Evolutionary conservation across 495 filamentous ascomycete species (phyloP).

Genomic region (Neurospora sp.): DNA sequence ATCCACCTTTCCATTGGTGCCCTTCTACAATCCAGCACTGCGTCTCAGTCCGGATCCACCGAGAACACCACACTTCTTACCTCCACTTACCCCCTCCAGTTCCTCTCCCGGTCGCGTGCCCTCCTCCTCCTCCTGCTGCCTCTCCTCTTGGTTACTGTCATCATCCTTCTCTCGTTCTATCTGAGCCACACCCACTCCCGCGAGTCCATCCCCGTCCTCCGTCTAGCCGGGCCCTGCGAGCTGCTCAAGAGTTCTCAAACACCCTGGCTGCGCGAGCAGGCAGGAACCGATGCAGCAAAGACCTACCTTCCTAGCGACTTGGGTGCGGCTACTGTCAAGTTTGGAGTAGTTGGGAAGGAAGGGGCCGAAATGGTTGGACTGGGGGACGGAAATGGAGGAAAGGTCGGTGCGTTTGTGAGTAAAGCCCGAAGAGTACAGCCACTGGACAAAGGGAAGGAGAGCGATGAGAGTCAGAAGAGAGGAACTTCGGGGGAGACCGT

Average conservation of each 20-base stretch:
- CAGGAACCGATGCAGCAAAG: constrained; percentile 16
- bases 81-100: neutral
- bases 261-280: constrained; percentile 10
- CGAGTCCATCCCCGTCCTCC: constrained; percentile 18
- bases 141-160: constrained; percentile 4
- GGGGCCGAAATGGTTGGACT: constrained; percentile 14
- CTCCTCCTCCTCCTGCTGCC: constrained; percentile 14
- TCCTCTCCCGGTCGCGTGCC: constrained; percentile 4
- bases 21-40: constrained; percentile 13
- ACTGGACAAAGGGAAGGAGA: neutral
- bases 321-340: constrained; percentile 10
- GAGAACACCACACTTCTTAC: neutral
- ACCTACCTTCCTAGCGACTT: constrained; percentile 15
- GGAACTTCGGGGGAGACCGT: neutral
- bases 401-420: neutral
- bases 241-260: constrained; percentile 22
- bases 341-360: constrained; percentile 9
- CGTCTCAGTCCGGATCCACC: neutral
- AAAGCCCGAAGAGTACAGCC: neutral
- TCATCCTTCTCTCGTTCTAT: constrained; percentile 3
- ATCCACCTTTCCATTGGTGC: constrained; percentile 20
- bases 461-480: neutral
- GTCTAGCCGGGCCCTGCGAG: constrained; percentile 8
- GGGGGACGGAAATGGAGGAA: neutral
- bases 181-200: neutral